These are phyloP conservation scores for Hirschioporus abietinus DNA, from an alignment of 768 basidiomycete genomes.

Conservation along the genomic window DNA sequence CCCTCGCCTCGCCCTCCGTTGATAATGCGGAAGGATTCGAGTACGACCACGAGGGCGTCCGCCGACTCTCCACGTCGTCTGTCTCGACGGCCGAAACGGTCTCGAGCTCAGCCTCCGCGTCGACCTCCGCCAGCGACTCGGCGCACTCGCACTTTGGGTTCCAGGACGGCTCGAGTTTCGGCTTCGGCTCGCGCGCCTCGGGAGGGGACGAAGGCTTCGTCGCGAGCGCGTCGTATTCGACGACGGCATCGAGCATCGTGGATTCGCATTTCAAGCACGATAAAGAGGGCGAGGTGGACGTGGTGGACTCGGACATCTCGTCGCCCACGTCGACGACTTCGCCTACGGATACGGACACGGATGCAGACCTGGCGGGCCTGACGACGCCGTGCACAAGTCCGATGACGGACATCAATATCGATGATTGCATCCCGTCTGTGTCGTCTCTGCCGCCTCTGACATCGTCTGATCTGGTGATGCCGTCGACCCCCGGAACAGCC, in stretches of 20 bases:
- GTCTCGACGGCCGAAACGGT: conserved; percentile 20
- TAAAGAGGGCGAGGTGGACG: not conserved
- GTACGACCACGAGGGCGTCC: conserved; percentile 8
- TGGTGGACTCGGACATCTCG: not conserved
- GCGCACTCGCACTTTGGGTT: conserved; percentile 5
- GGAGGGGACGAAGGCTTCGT: not conserved
- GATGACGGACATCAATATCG: conserved; percentile 3
- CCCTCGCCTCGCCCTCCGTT: conserved; percentile 17
- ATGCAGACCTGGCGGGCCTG: not conserved
- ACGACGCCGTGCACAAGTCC: not conserved
- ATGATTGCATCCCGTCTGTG: conserved; percentile 3
- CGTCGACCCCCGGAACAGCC: conserved; percentile 1
- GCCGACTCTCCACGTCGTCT: conserved; percentile 25
- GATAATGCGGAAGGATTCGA: conserved; percentile 12
- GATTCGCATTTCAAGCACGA: not conserved
- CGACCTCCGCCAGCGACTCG: conserved; percentile 16
- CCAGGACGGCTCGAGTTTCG: not conserved
- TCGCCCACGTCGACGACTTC: not conserved
- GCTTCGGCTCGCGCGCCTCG: not conserved
- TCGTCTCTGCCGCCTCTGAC: not conserved
- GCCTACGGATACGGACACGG: not conserved
- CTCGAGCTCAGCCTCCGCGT: conserved; percentile 18
- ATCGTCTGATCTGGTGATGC: not conserved
- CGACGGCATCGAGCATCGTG: not conserved
- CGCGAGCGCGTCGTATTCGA: conserved; percentile 5